Evolutionary conservation across 768 basidiomycete genomes (phyloP).

Genomic region (Rhizopogon roseolus): DNA sequence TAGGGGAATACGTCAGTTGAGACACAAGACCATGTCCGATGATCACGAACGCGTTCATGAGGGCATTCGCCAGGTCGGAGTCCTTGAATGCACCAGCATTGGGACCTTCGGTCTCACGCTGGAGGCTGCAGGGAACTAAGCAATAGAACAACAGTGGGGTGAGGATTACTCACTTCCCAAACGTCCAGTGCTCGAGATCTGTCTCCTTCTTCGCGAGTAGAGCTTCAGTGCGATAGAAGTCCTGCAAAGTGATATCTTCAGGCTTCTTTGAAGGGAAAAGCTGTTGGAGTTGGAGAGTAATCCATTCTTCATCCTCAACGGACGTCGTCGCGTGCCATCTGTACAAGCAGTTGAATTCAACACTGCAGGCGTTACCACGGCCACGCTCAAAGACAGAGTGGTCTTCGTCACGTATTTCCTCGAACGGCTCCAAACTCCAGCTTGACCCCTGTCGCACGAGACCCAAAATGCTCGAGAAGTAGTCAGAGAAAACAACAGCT

Average conservation of each 20-base stretch:
- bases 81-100: conserved; percentile 48
- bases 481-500: conserved; percentile 74
- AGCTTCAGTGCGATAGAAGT: conserved; percentile 47
- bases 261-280: conserved; percentile 51
- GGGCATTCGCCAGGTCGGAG: conserved; percentile 58
- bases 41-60: conserved; percentile 61
- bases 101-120: conserved; percentile 51
- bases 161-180: conserved; percentile 44
- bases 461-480: conserved; percentile 79
- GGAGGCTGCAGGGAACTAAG: conserved; percentile 36
- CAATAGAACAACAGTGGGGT: not conserved
- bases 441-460: conserved; percentile 66
- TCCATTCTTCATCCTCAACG: conserved; percentile 67
- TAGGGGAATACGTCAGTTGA: conserved; percentile 18
- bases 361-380: conserved; percentile 76
- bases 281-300: conserved; percentile 39
- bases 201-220: conserved; percentile 37
- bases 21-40: not conserved
- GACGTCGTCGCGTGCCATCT: conserved; percentile 85
- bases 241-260: conserved; percentile 39
- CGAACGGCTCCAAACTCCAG: conserved; percentile 77
- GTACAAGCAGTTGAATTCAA: conserved; percentile 88
- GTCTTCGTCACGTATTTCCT: conserved; percentile 59
- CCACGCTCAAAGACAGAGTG: conserved; percentile 74
- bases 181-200: conserved; percentile 59